Conservation (phyloP, 2,329 filamentous ascomycete genomes). For the Curvularia hawaiiensis region DNA sequence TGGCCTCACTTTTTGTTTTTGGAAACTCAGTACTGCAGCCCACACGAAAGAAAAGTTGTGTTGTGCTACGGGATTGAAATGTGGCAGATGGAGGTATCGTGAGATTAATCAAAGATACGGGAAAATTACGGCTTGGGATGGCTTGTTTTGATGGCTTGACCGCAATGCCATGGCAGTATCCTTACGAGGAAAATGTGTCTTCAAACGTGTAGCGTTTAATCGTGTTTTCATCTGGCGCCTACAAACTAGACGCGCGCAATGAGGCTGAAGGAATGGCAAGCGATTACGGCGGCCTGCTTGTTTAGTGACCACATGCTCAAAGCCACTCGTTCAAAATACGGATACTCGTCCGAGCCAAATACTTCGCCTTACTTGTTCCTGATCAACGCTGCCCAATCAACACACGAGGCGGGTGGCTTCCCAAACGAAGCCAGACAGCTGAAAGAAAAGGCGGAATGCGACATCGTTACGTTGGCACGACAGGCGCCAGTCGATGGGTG, state of each 20-base stretch:
- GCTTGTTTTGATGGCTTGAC: not conserved
- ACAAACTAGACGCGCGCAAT: not conserved
- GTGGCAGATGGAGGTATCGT: not conserved
- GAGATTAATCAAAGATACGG: not conserved
- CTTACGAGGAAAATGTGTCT: too few species aligned
- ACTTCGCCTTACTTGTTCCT: not conserved
- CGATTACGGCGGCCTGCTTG: not conserved
- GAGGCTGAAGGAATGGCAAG: not conserved
- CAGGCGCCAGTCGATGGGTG: not conserved
- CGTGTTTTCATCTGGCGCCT: too few species aligned
- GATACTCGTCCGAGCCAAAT: not conserved
- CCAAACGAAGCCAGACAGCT: not conserved
- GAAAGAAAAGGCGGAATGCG: not conserved
- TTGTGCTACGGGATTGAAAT: not conserved
- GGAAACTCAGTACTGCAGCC: not conserved
- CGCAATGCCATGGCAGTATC: not conserved
- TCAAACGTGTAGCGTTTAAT: too few species aligned
- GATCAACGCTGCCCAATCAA: not conserved
- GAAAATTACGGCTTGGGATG: not conserved
- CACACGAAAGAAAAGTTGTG: not conserved
- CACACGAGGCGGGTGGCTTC: not conserved
- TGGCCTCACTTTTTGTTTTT: constrained; percentile 6
- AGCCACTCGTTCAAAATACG: not conserved
- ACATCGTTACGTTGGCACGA: not conserved
- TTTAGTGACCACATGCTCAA: not conserved